A percentile compares a stretch with the other conserved stretches of the same genome.
Evolutionary conservation across 805 yeast species (phyloP).

Genomic region (Metschnikowia amazonensis): DNA sequence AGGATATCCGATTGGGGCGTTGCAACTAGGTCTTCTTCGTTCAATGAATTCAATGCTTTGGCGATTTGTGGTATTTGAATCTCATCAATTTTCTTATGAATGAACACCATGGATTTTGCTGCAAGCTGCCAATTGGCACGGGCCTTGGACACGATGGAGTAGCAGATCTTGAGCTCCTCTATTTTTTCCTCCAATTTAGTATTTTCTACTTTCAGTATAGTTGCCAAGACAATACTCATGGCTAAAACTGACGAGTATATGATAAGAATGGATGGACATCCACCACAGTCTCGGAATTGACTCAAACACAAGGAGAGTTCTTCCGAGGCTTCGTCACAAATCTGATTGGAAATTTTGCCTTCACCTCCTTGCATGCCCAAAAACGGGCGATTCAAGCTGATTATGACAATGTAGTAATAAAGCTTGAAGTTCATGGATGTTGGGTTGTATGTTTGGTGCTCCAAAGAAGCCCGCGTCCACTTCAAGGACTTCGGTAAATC

Average conservation of each 20-base stretch:
- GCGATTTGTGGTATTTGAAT: conserved; percentile 8
- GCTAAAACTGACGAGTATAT: conserved; percentile 17
- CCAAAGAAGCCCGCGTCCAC: conserved; percentile 14
- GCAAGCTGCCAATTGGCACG: conserved; percentile 18
- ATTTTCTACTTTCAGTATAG: conserved; percentile 5
- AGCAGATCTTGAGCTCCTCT: conserved; percentile 11
- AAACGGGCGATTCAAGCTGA: conserved; percentile 17
- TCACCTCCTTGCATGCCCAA: conserved; percentile 5
- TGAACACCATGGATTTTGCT: conserved; percentile 14
- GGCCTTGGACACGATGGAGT: conserved; percentile 13
- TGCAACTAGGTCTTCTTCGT: conserved; percentile 3
- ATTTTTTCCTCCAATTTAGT: conserved; percentile 2
- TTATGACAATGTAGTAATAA: conserved; percentile 16
- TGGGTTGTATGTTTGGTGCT: conserved; percentile 15
- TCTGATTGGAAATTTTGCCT: conserved; percentile 4
- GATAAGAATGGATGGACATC: conserved; percentile 13
- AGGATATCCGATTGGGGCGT: conserved; percentile 10
- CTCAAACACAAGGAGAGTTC: conserved; percentile 14
- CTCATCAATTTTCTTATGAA: conserved; percentile 12
- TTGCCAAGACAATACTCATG: conserved; percentile 13
- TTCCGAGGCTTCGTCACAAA: conserved; percentile 15
- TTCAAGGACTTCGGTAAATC: conserved; percentile 12
- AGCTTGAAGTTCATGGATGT: conserved; percentile 17
- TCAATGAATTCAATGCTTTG: conserved; percentile 8
- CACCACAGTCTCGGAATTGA: conserved; percentile 11